Percentiles rank a stretch among this genome's conserved stretches.
Evolutionary conservation across 2,329 filamentous ascomycete genomes (phyloP).

Genomic region (Penicillium sp.): DNA sequence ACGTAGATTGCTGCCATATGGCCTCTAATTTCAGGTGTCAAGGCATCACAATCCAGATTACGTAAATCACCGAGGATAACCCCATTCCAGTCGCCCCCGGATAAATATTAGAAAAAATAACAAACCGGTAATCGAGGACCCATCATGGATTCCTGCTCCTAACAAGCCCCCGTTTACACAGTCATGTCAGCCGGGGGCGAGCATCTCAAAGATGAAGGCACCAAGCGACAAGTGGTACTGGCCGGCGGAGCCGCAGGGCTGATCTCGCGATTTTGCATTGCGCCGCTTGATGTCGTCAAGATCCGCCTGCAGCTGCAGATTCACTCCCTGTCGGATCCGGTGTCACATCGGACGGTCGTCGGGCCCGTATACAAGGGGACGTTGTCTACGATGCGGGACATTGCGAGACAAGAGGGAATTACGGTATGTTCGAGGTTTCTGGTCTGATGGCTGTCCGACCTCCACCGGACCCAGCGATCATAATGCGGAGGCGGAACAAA

Average conservation of each 20-base stretch:
- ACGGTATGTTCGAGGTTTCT: conserved; percentile 50
- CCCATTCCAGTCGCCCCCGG: conserved; percentile 19
- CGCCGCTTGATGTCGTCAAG: conserved; percentile 96
- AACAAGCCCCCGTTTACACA: conserved; percentile 32
- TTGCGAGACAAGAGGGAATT: conserved; percentile 78
- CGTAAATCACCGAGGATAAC: conserved; percentile 16
- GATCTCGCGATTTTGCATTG: conserved; percentile 91
- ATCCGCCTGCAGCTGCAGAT: conserved; percentile 94
- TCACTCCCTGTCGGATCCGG: conserved; percentile 76
- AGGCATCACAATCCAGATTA: conserved; percentile 11
- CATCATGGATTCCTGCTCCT: conserved; percentile 14
- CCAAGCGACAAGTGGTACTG: conserved; percentile 64
- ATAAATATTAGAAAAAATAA: conserved; percentile 5
- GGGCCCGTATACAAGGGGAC: conserved; percentile 69
- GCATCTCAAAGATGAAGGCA: conserved; percentile 73
- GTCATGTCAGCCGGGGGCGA: conserved; percentile 66
- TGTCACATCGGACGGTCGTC: conserved; percentile 54
- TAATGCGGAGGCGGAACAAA: not conserved
- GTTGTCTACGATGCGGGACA: conserved; percentile 71
- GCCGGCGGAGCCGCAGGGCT: conserved; percentile 76
- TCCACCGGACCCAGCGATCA: not conserved
- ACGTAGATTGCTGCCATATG: not conserved
- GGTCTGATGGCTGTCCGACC: not conserved
- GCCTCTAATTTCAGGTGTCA: conserved; percentile 5
- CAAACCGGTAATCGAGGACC: not conserved